phyloP scores from a whole-genome alignment of 495 filamentous ascomycete genomes.

The Neurospora sp. region DNA sequence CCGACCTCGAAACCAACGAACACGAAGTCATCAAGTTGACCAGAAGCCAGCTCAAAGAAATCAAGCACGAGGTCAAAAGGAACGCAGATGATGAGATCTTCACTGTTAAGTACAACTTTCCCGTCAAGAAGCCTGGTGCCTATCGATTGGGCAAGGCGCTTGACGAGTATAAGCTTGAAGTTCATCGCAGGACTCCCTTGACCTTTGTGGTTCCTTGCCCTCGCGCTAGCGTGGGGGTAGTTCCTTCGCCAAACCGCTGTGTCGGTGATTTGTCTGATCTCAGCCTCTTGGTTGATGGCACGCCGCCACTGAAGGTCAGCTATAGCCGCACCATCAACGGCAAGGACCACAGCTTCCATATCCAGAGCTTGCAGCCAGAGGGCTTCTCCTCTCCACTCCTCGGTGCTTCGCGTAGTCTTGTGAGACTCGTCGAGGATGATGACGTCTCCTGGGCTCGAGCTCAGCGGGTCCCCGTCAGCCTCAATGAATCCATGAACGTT shows the following conservation, averaged over 20 bases:
- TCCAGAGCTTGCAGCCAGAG: slow-evolving; percentile 87
- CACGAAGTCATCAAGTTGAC: slow-evolving; percentile 70
- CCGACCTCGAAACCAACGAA: slow-evolving; percentile 67
- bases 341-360: slow-evolving; percentile 63
- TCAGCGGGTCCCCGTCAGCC: slow-evolving; percentile 61
- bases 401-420: slow-evolving; percentile 41
- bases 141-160: slow-evolving; percentile 77
- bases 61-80: slow-evolving; percentile 40
- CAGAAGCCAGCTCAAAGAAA: slow-evolving; percentile 47
- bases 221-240: slow-evolving; percentile 56
- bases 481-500: slow-evolving; percentile 76
- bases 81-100: slow-evolving; percentile 42
- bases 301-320: slow-evolving; percentile 82
- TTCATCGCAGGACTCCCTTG: slow-evolving; percentile 61
- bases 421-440: slow-evolving; percentile 44
- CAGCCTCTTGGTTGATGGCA: slow-evolving; percentile 70
- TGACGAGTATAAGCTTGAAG: slow-evolving; percentile 88
- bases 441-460: slow-evolving; percentile 72
- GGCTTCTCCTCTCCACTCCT: slow-evolving; percentile 68
- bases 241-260: slow-evolving; percentile 56
- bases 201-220: slow-evolving; percentile 80
- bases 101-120: slow-evolving; percentile 40
- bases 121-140: slow-evolving; percentile 70
- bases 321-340: slow-evolving; percentile 78
- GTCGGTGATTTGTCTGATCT: slow-evolving; percentile 79